These are phyloP conservation scores for Rhodocollybia butyracea DNA, from an alignment of 768 basidiomycete species.

Conservation along the genomic window DNA sequence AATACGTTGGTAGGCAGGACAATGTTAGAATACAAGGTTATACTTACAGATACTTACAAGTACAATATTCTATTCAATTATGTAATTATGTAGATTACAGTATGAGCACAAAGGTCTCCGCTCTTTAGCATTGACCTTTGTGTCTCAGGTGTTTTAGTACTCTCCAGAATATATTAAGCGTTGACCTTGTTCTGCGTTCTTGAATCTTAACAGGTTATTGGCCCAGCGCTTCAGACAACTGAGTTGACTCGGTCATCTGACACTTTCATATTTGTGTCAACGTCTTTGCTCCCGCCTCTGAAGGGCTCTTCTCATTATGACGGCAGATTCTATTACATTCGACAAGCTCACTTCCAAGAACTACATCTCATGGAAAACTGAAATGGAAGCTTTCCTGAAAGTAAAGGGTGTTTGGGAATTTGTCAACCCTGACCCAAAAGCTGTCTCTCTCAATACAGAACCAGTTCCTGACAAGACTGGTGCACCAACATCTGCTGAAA, in stretches of 20 bases:
- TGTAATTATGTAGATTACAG: too few species aligned
- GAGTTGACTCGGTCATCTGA: background rate
- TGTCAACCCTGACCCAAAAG: background rate
- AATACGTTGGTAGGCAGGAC: too few species aligned
- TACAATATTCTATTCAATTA: too few species aligned
- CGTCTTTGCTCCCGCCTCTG: background rate
- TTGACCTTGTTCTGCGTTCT: too few species aligned
- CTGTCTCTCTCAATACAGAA: background rate
- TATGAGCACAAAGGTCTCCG: too few species aligned
- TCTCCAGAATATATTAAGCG: too few species aligned
- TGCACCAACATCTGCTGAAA: background rate
- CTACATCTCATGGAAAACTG: background rate
- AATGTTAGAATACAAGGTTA: too few species aligned
- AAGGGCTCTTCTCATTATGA: background rate
- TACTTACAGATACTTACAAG: too few species aligned
- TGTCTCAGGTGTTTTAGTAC: too few species aligned
- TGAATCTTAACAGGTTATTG: background rate
- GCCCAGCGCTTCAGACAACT: background rate
- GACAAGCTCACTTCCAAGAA: background rate
- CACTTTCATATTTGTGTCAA: background rate
- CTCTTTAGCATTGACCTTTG: too few species aligned
- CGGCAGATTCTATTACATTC: background rate
- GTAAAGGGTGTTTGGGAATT: background rate
- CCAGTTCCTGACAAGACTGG: background rate
- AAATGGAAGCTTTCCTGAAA: background rate